A percentile compares a stretch with the other conserved stretches of the same genome.
These are phyloP conservation scores for Paramyrothecium sp. DNA, from an alignment of 2,329 filamentous ascomycete genomes.

Conservation along the genomic window DNA sequence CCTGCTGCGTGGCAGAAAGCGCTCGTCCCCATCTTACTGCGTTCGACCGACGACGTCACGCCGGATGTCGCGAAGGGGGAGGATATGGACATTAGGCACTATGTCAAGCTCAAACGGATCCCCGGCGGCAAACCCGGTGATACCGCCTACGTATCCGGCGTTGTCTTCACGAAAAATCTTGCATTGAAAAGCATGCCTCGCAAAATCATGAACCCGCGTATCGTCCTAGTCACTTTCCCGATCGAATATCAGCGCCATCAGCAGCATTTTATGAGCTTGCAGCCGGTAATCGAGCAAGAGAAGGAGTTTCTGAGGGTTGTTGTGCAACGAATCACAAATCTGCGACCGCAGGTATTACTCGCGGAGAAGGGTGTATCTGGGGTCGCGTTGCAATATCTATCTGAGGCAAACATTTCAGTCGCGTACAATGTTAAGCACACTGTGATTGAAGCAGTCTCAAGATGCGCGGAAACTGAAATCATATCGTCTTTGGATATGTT, in stretches of 20 bases:
- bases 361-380: constrained; percentile 92
- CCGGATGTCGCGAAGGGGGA: constrained; percentile 89
- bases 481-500: constrained; percentile 96
- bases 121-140: constrained; percentile 86
- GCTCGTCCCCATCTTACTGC: constrained; percentile 83
- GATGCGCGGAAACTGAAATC: constrained; percentile 87
- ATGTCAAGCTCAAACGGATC: constrained; percentile 96
- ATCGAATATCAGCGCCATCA: constrained; percentile 91
- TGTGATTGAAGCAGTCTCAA: constrained; percentile 90
- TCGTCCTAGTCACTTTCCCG: constrained; percentile 90
- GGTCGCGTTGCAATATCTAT: constrained; percentile 82
- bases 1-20: constrained; percentile 83
- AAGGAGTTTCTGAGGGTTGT: constrained; percentile 90
- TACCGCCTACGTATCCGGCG: constrained; percentile 92
- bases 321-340: constrained; percentile 83
- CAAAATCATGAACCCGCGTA: constrained; percentile 77
- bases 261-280: constrained; percentile 93
- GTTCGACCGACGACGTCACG: constrained; percentile 90
- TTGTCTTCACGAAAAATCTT: constrained; percentile 96
- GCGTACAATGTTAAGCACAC: constrained; percentile 96
- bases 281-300: constrained; percentile 95
- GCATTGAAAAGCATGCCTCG: constrained; percentile 95
- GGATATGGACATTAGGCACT: constrained; percentile 95
- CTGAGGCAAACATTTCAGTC: constrained; percentile 86
- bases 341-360: constrained; percentile 83